Conservation (phyloP, 2,329 filamentous ascomycete genomes). For the Pseudocercospora fuligena region DNA sequence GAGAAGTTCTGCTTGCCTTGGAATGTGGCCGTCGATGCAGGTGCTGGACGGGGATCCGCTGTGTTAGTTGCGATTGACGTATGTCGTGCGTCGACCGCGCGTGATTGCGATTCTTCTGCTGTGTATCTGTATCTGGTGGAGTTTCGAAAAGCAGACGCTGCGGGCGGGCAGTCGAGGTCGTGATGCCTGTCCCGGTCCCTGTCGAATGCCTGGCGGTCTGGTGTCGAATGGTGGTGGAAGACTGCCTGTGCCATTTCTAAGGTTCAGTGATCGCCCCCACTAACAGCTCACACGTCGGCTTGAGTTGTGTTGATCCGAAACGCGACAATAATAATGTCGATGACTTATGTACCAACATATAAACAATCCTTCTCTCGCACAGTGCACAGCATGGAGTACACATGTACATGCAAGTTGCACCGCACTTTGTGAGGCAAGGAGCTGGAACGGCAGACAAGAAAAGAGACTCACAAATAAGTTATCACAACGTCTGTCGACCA, state of each 20-base stretch:
- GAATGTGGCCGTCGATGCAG: not conserved
- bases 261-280: conserved; percentile 5
- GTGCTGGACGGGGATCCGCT: conserved; percentile 4
- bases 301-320: not conserved
- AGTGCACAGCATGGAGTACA: not conserved
- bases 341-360: not conserved
- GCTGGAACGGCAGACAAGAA: not conserved
- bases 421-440: not conserved
- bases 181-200: conserved; percentile 1
- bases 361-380: not conserved
- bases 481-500: not conserved
- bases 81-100: not conserved
- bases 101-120: not conserved
- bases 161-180: not conserved
- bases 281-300: not conserved
- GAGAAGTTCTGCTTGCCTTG: conserved; percentile 11
- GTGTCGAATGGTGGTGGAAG: not conserved
- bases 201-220: not conserved
- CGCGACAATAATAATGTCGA: not conserved
- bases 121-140: not conserved
- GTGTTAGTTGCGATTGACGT: not conserved
- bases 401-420: not conserved
- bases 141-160: not conserved
- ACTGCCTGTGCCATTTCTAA: not conserved
- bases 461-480: not conserved